Evolutionary conservation across 2,329 filamentous ascomycete species (phyloP), one percentile per base, ranked within the genome.

Genomic region (Cercospora citrullina): DNA sequence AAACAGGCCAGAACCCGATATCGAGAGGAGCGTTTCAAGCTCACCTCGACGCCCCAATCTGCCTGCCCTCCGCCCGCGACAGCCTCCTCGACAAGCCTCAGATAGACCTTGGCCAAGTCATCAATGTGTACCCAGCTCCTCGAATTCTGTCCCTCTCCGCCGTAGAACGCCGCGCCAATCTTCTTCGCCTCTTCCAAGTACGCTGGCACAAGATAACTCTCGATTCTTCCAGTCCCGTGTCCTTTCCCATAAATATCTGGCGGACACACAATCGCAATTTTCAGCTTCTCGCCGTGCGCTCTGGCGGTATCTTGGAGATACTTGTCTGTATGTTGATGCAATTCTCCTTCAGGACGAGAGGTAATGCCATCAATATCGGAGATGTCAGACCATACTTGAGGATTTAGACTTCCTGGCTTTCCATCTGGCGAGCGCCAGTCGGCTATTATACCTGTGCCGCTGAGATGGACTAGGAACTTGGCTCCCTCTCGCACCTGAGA

Each of bases 301-400:
- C 36, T n/a, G 16, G 36, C 16, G n/a, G 16, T 39, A 8, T 39
- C 36, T n/a, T 39, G 36, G 2, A 39, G 36, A 7, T n/a, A 39
- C 75, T 87, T 85, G 77, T 93, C 90, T 3, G 91, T 86, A 74
- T 89, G 81, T 12, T 89, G 86, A 79, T 93, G 90, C 26, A 83
- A 72, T 6, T 83, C 87, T 0, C 75, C 72, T 71, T 87, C 84
- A 0, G 87, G 87, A 0, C 90, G 73, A 8, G 74, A 81, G 1
- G 85, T 78, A 39, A 90, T 80, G 18, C 18, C 14, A 5, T 39
- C 36, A 4, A 39, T 39, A 16, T 39, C 36, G 16, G 36, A 39
- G 7, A 39, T n/a, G 36, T 39, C 36, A 5, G 36, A 39, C 36
- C 36, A 39, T 8, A 39, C 16, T 39, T 39, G 16, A 8, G 36